phyloP scores from a whole-genome alignment of 2,329 filamentous ascomycete species.

The Aureobasidium subglaciale region DNA sequence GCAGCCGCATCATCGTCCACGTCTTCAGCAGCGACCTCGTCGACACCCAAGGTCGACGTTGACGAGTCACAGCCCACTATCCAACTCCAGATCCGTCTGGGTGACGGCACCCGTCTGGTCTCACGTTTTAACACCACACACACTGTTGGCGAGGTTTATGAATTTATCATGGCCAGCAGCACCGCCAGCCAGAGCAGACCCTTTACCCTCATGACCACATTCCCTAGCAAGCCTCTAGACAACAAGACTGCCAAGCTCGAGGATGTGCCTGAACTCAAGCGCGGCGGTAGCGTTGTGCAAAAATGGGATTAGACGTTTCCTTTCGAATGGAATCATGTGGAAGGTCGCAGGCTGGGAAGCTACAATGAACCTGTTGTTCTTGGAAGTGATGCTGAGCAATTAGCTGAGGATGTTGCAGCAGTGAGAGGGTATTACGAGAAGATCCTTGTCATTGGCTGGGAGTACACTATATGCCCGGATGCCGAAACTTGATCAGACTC shows the following conservation, averaged over 20 bases:
- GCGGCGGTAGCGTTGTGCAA: slow-evolving; percentile 49
- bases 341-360: neutral
- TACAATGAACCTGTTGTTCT: neutral
- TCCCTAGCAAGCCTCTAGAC: slow-evolving; percentile 72
- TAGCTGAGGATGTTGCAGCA: too few relatives aligned
- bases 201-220: slow-evolving; percentile 74
- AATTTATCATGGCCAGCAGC: slow-evolving; percentile 62
- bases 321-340: neutral
- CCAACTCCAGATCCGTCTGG: slow-evolving; percentile 68
- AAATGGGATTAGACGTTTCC: slow-evolving; percentile 40
- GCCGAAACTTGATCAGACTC: too few relatives aligned
- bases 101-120: slow-evolving; percentile 68
- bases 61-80: slow-evolving; percentile 62
- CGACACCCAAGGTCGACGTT: slow-evolving; percentile 43
- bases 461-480: too few relatives aligned
- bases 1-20: slow-evolving; percentile 27
- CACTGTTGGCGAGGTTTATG: slow-evolving; percentile 70
- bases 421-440: too few relatives aligned
- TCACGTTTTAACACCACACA: slow-evolving; percentile 75
- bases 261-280: slow-evolving; percentile 44
- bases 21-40: slow-evolving; percentile 26
- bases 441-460: too few relatives aligned
- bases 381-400: neutral
- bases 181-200: slow-evolving; percentile 49
- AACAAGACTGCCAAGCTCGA: slow-evolving; percentile 50